Evolutionary conservation across 805 yeast genomes (phyloP).

Genomic region (Cyberlindnera xishuangbannaensis): DNA sequence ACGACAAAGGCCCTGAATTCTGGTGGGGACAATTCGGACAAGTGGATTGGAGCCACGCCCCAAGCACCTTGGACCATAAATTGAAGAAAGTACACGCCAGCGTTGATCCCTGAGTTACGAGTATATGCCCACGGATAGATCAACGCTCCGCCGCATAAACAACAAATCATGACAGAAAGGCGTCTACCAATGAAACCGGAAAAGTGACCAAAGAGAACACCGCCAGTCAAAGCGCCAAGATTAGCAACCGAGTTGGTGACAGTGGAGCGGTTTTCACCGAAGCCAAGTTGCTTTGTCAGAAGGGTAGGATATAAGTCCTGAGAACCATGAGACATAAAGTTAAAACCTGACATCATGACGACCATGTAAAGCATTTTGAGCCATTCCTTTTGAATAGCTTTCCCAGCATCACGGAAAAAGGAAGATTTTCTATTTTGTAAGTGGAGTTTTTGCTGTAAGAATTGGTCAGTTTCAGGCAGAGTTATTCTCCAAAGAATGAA

Average conservation of each 20-base stretch:
- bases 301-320: constrained; percentile 59
- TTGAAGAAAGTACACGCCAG: constrained; percentile 57
- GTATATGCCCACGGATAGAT: constrained; percentile 61
- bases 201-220: constrained; percentile 48
- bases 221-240: constrained; percentile 54
- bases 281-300: constrained; percentile 40
- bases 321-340: constrained; percentile 57
- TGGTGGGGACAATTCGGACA: constrained; percentile 57
- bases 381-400: constrained; percentile 47
- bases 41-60: constrained; percentile 61
- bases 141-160: constrained; percentile 52
- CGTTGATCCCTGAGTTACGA: constrained; percentile 42
- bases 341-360: constrained; percentile 57
- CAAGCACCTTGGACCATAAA: constrained; percentile 65
- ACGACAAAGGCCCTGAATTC: constrained; percentile 56
- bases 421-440: constrained; percentile 27
- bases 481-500: constrained; percentile 37
- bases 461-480: constrained; percentile 51
- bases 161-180: constrained; percentile 44
- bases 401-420: constrained; percentile 28
- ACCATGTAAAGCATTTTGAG: constrained; percentile 50
- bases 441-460: constrained; percentile 34
- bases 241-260: constrained; percentile 55
- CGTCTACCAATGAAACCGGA: constrained; percentile 54
- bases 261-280: constrained; percentile 38